These are phyloP conservation scores for Plasmopara halstedii DNA, from an alignment of 352 stramenopile genomes.

Conservation along the genomic window DNA sequence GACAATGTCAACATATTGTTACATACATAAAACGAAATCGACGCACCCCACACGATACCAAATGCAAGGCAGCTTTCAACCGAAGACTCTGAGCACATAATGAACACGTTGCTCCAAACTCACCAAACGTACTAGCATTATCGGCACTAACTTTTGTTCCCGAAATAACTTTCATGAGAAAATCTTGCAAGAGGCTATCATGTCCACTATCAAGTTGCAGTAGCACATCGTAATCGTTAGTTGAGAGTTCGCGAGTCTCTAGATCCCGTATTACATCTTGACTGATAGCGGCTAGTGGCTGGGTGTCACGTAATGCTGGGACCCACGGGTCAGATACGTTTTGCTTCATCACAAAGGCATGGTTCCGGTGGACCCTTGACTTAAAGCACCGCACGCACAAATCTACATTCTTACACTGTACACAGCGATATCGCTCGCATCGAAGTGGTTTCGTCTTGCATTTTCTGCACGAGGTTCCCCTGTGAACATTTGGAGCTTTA, in stretches of 20 bases:
- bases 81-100: slow-evolving; percentile 57
- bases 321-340: slow-evolving; percentile 50
- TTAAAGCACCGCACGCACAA: slow-evolving; percentile 74
- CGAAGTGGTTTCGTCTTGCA: slow-evolving; percentile 74
- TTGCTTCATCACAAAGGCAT: slow-evolving; percentile 68
- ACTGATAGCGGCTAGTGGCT: slow-evolving; percentile 17
- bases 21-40: not conserved
- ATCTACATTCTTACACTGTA: slow-evolving; percentile 73
- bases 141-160: slow-evolving; percentile 36
- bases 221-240: slow-evolving; percentile 78
- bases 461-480: slow-evolving; percentile 49
- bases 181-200: slow-evolving; percentile 65
- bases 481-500: slow-evolving; percentile 67
- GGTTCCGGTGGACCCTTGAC: slow-evolving; percentile 50
- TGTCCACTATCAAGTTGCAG: slow-evolving; percentile 56
- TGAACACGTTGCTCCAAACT: slow-evolving; percentile 27
- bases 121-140: slow-evolving; percentile 44
- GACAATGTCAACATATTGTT: no score
- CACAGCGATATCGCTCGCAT: slow-evolving; percentile 67
- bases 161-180: slow-evolving; percentile 42
- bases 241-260: slow-evolving; percentile 66
- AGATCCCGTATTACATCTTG: slow-evolving; percentile 50
- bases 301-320: slow-evolving; percentile 33
- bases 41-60: slow-evolving; percentile 45
- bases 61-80: slow-evolving; percentile 49